Percentiles rank a stretch among this genome's conserved stretches.
These are phyloP conservation scores for Pezicula rhizophila DNA, from an alignment of 2,329 filamentous ascomycete genomes.

Conservation along the genomic window DNA sequence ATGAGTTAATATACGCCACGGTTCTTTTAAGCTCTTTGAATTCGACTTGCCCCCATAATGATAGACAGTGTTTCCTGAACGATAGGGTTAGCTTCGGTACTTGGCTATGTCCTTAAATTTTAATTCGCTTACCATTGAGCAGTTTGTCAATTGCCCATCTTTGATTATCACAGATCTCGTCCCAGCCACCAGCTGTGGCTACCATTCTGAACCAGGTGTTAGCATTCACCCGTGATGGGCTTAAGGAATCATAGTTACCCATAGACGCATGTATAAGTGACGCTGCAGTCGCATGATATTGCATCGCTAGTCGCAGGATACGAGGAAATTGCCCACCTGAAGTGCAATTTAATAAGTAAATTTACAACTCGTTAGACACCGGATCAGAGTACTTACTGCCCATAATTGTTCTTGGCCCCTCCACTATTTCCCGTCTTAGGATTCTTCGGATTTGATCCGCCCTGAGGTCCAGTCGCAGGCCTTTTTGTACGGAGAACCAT, in stretches of 20 bases:
- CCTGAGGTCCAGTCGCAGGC: neutral
- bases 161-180: slow-evolving; percentile 17
- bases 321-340: neutral
- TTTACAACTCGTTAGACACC: too few relatives aligned
- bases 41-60: too few relatives aligned
- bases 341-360: too few relatives aligned
- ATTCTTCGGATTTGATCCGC: slow-evolving; percentile 1
- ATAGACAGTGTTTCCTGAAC: too few relatives aligned
- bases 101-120: too few relatives aligned
- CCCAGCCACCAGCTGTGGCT: slow-evolving; percentile 6
- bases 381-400: neutral
- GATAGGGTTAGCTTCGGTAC: too few relatives aligned
- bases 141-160: slow-evolving; percentile 13
- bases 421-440: neutral
- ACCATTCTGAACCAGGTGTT: neutral
- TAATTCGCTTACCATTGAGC: slow-evolving; percentile 2
- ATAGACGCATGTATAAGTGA: slow-evolving; percentile 15
- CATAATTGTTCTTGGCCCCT: neutral
- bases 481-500: slow-evolving; percentile 1
- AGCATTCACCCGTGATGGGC: neutral
- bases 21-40: neutral
- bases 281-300: slow-evolving; percentile 8
- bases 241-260: neutral
- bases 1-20: neutral
- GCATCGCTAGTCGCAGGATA: neutral